These are phyloP conservation scores for Phytophthora sojae DNA, from an alignment of 352 stramenopile species.

Conservation along the genomic window DNA sequence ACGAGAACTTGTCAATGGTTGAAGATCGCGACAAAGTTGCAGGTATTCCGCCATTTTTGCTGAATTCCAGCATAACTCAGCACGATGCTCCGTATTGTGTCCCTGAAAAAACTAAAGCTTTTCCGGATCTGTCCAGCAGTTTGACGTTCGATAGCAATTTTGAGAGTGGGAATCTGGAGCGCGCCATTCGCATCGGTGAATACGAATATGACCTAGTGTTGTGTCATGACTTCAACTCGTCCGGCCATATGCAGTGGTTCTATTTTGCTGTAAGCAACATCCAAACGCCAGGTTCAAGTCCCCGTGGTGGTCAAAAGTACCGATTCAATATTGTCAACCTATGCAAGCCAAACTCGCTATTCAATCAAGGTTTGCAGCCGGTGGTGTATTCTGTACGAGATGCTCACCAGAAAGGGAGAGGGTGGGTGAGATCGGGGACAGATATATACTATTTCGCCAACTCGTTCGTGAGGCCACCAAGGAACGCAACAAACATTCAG, in stretches of 20 bases:
- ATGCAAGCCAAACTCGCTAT: constrained; percentile 93
- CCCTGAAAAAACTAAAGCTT: constrained; percentile 31
- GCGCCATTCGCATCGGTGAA: constrained; percentile 80
- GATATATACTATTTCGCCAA: constrained; percentile 92
- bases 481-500: constrained; percentile 11
- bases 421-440: constrained; percentile 79
- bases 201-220: constrained; percentile 93
- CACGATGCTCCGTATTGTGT: constrained; percentile 49
- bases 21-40: constrained; percentile 19
- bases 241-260: constrained; percentile 93
- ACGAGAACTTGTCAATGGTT: constrained; percentile 54
- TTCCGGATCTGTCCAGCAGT: constrained; percentile 19
- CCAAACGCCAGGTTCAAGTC: constrained; percentile 6
- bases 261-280: constrained; percentile 94
- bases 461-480: constrained; percentile 47
- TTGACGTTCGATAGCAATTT: constrained; percentile 94
- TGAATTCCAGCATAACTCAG: constrained; percentile 15
- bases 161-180: constrained; percentile 93
- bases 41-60: constrained; percentile 32
- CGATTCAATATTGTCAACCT: constrained; percentile 95
- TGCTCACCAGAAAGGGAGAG: constrained; percentile 52
- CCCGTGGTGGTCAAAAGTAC: constrained; percentile 48
- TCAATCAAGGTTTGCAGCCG: constrained; percentile 91
- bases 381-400: constrained; percentile 89
- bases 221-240: constrained; percentile 86